phyloP scores from a whole-genome alignment of 495 filamentous ascomycete genomes.

The Penicillium diatomitis region DNA sequence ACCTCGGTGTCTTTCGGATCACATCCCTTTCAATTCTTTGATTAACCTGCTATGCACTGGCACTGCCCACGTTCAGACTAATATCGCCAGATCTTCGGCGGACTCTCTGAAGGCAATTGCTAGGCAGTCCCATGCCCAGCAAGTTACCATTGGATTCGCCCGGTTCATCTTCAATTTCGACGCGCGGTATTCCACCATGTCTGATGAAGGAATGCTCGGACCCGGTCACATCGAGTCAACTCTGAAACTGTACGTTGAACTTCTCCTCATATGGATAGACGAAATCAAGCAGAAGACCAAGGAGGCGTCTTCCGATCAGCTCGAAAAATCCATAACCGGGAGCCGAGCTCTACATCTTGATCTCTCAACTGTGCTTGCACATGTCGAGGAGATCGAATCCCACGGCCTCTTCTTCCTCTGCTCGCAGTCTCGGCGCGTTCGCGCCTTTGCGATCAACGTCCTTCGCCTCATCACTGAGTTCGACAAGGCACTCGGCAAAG shows the following conservation, averaged over 20 bases:
- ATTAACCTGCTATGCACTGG: conserved; percentile 95
- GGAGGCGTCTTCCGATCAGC: conserved; percentile 54
- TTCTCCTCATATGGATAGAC: conserved; percentile 93
- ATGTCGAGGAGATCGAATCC: conserved; percentile 94
- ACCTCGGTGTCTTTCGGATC: conserved; percentile 80
- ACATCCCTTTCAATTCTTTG: conserved; percentile 87
- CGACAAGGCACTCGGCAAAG: conserved; percentile 77
- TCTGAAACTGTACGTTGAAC: conserved; percentile 81
- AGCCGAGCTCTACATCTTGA: conserved; percentile 69
- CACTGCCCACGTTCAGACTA: conserved; percentile 86
- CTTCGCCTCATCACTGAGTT: conserved; percentile 89
- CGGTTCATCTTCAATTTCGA: conserved; percentile 98
- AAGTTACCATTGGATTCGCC: conserved; percentile 93
- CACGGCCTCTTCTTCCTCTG: conserved; percentile 98
- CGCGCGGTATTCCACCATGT: conserved; percentile 93
- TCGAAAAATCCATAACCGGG: conserved; percentile 45
- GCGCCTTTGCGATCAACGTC: conserved; percentile 85
- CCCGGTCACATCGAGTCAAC: conserved; percentile 93
- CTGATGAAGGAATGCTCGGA: conserved; percentile 93
- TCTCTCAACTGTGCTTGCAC: conserved; percentile 73
- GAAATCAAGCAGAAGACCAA: conserved; percentile 83
- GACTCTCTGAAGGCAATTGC: conserved; percentile 94
- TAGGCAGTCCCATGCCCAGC: conserved; percentile 83
- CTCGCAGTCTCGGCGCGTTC: conserved; percentile 83
- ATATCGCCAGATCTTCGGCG: conserved; percentile 86